Conservation (phyloP, 2,329 filamentous ascomycete genomes). For the Paramyrothecium sp. region DNA sequence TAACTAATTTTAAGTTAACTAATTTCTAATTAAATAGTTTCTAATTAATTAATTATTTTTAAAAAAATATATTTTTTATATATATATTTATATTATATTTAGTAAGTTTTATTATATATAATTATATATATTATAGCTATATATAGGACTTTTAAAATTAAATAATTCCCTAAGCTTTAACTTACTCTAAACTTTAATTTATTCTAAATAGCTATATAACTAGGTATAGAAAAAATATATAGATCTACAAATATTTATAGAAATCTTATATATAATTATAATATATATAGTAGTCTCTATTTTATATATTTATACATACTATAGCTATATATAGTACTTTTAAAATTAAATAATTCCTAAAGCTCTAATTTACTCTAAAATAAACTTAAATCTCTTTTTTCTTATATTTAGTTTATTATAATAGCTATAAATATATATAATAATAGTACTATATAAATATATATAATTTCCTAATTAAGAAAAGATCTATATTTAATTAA, state of each 20-base stretch:
- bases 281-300: too few species aligned
- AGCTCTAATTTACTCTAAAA: neutral
- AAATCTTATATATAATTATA: neutral
- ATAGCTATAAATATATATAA: too few species aligned
- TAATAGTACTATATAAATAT: neutral
- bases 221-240: neutral
- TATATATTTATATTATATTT: neutral
- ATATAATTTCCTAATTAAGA: neutral
- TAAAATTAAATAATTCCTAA: neutral
- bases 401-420: neutral
- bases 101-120: neutral
- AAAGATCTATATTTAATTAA: neutral
- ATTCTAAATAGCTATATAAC: too few species aligned
- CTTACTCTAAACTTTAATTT: too few species aligned
- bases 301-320: neutral
- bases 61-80: neutral
- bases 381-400: neutral
- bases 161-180: too few species aligned
- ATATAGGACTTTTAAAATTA: too few species aligned
- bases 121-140: too few species aligned
- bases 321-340: neutral
- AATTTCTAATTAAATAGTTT: slow-evolving; percentile 1
- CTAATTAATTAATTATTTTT: neutral
- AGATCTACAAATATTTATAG: neutral
- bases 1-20: too few species aligned